Evolutionary conservation across 495 filamentous ascomycete genomes (phyloP), one percentile per base, ranked within the genome.

Genomic region (Lasiosphaeriaceae sp.): DNA sequence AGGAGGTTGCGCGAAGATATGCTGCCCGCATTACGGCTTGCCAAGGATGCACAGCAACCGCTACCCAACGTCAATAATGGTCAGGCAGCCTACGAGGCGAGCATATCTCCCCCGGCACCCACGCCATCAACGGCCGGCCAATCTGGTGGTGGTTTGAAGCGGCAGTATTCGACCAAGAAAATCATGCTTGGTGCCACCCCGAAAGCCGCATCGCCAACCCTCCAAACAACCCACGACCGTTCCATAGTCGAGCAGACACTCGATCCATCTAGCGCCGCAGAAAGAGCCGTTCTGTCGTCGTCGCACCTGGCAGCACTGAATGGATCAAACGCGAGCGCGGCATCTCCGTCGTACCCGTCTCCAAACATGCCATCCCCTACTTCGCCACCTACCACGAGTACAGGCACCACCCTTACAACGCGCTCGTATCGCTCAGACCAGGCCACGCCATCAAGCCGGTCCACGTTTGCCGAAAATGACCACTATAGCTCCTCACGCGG

Each of bases 131-230:
- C 77, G 0, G 63, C 65, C 31, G 49, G 49, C n/a, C 49, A 37
- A 23, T 31, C 44, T 12, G 44, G 43, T 14, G 52, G 23, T 29
- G 52, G 52, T 19, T 71, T 91, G 41, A 88, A 86, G 47, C 81
- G 90, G 59, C 89, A 91, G 57, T 94, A 94, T 69, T 97, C 94
- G 31, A 90, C 86, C 47, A 96, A 97, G 75, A 88, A 90, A 74
- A 83, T 94, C 57, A 90, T 94, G 74, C 82, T 91, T 23, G 90
- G 90, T 54, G 78, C 81, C 20, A 87, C 85, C 31, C 88, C 92
- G 4, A 96, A 96, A 72, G 90, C 70, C 47, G 70, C 74, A 49
- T 84, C 81, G 47, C 93, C 94, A 12, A 96, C 95, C 63, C 79
- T 87, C 54, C 85, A 80, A 61, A 77, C 74, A 12, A 73, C 71